These are phyloP conservation scores for Takashimella tepidaria DNA, from an alignment of 1,284 basidiomycete genomes.

Conservation along the genomic window DNA sequence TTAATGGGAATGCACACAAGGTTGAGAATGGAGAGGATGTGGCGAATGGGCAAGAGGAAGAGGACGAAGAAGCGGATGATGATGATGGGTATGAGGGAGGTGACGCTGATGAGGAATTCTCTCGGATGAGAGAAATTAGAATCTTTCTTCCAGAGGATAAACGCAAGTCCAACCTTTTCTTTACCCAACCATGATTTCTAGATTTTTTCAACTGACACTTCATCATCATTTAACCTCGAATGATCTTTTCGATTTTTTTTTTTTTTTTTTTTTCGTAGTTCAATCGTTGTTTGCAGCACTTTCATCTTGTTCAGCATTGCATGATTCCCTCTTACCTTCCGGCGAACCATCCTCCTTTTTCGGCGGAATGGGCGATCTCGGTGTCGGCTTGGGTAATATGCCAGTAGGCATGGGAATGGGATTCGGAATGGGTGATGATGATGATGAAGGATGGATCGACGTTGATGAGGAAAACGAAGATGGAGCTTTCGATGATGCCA, in stretches of 20 bases:
- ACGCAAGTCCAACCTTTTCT: conserved; percentile 52
- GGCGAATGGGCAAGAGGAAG: conserved; percentile 8
- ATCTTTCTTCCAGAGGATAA: conserved; percentile 62
- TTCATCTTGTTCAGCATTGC: conserved; percentile 81
- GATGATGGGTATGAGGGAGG: conserved; percentile 29
- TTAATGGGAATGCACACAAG: conserved; percentile 1
- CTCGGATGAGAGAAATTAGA: conserved; percentile 66
- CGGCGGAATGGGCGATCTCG: conserved; percentile 46
- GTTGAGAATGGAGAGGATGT: not conserved
- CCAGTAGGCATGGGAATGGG: conserved; percentile 26
- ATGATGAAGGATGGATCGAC: conserved; percentile 58
- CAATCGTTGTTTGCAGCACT: conserved; percentile 81
- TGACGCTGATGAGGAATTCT: conserved; percentile 53
- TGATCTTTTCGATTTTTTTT: no score
- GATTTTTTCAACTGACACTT: no score
- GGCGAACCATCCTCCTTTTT: conserved; percentile 47
- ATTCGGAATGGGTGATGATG: conserved; percentile 58
- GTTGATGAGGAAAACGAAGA: conserved; percentile 23
- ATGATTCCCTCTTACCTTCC: conserved; percentile 62
- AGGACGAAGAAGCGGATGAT: conserved; percentile 15
- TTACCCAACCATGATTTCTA: no score
- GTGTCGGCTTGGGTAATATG: conserved; percentile 50
- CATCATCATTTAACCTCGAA: no score
- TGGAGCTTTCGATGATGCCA: conserved; percentile 19
- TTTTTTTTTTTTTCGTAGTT: no score